phyloP scores from a whole-genome alignment of 371 early-diverging fungal species.

The Saksenaea oblongispora region DNA sequence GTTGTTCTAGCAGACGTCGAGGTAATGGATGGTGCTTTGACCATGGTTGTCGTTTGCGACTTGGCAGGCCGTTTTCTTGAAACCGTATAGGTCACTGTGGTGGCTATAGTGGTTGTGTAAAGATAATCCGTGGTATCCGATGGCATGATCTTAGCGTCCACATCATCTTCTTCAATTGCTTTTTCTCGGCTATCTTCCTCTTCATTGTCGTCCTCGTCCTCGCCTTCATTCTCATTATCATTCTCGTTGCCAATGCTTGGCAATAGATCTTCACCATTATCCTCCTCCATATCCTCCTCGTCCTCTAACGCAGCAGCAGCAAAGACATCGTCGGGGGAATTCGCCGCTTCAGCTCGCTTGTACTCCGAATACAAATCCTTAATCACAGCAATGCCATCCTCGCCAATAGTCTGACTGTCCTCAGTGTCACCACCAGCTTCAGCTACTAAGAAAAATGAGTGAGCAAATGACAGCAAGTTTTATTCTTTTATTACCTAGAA shows the following conservation, averaged over 20 bases:
- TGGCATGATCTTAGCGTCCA: background rate
- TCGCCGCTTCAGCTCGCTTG: background rate
- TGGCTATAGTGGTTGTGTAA: no score
- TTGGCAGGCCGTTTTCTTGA: no score
- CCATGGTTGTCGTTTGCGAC: no score
- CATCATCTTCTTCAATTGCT: background rate
- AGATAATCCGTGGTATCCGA: background rate
- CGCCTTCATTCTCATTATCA: slow-evolving; percentile 1
- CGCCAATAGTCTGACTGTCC: background rate
- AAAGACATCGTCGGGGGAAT: slow-evolving; percentile 3
- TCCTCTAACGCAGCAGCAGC: slow-evolving; percentile 10
- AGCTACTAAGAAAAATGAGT: background rate
- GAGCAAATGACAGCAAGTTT: no score
- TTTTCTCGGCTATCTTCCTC: background rate
- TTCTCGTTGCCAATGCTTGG: background rate
- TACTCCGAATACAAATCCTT: background rate
- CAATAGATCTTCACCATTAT: background rate
- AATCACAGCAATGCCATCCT: background rate
- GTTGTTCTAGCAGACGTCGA: background rate
- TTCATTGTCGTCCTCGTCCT: background rate
- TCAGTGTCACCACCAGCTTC: background rate
- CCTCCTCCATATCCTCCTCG: slow-evolving; percentile 10
- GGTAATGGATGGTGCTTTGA: no score
- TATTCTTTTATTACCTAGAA: background rate
- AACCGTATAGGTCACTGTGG: no score